These are phyloP conservation scores for Erodium texanum DNA, from an alignment of 441 rosid genomes.

Conservation along the genomic window DNA sequence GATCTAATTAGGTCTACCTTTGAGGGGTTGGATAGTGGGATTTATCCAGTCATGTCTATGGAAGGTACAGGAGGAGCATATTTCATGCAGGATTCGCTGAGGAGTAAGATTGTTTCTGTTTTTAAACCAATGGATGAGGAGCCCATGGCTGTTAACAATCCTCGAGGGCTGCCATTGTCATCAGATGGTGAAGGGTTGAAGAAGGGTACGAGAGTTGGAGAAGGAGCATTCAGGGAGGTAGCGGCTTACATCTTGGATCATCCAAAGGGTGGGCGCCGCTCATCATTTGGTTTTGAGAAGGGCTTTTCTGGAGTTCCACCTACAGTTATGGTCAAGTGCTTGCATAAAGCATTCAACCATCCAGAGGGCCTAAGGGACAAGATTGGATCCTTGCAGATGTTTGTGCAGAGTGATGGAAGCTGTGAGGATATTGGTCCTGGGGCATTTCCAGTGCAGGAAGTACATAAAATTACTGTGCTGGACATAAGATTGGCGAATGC, in stretches of 20 bases:
- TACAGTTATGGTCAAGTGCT: slow-evolving; percentile 61
- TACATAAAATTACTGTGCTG: slow-evolving; percentile 77
- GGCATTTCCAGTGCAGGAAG: slow-evolving; percentile 67
- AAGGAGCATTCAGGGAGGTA: slow-evolving; percentile 84
- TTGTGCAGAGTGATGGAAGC: slow-evolving; percentile 64
- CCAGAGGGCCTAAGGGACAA: slow-evolving; percentile 85
- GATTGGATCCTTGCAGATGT: slow-evolving; percentile 86
- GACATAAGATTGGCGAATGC: slow-evolving; percentile 88
- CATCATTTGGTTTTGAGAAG: slow-evolving; percentile 34
- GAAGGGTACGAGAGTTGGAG: slow-evolving; percentile 77
- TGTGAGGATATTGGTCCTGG: slow-evolving; percentile 89
- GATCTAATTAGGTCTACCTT: slow-evolving; percentile 50
- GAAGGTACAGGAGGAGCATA: slow-evolving; percentile 87
- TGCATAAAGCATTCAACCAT: slow-evolving; percentile 61
- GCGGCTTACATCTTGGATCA: slow-evolving; percentile 80
- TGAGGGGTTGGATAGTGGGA: slow-evolving; percentile 54
- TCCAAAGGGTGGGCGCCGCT: slow-evolving; percentile 51
- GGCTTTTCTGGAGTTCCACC: slow-evolving; percentile 94
- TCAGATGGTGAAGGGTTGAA: slow-evolving; percentile 74
- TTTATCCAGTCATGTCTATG: slow-evolving; percentile 55
- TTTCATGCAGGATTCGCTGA: slow-evolving; percentile 57
- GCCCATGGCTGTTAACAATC: slow-evolving; percentile 81
- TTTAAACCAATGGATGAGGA: slow-evolving; percentile 91
- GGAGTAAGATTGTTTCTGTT: slow-evolving; percentile 52
- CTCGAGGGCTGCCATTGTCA: slow-evolving; percentile 59